Evolutionary conservation across 2,329 filamentous ascomycete species (phyloP).

Genomic region (Acrocalymma vagum): DNA sequence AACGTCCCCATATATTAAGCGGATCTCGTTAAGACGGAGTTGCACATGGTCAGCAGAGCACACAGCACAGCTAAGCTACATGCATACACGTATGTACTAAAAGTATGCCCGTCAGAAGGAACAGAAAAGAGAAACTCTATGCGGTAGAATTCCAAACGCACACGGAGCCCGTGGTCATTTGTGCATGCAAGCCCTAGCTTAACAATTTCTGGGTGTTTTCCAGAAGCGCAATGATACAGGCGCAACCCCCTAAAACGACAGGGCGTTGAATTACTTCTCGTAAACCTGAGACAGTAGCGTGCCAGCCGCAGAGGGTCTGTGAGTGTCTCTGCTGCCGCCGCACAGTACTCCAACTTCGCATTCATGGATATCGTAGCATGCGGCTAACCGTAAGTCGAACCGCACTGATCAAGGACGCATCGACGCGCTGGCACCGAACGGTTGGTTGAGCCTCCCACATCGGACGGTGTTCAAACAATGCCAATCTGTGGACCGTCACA

Average conservation of each 20-base stretch:
- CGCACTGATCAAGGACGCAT: slow-evolving; percentile 10
- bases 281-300: slow-evolving; percentile 35
- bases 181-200: slow-evolving; percentile 10
- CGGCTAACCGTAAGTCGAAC: slow-evolving; percentile 12
- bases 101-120: no score
- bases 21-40: no score
- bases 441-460: no score
- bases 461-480: no score
- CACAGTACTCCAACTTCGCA: slow-evolving; percentile 20
- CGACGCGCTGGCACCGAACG: slow-evolving; percentile 1
- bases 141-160: no score
- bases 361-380: slow-evolving; percentile 16
- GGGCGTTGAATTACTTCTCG: no score
- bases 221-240: slow-evolving; percentile 17
- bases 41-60: no score
- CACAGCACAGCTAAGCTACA: no score
- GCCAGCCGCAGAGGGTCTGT: slow-evolving; percentile 10
- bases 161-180: slow-evolving; percentile 3
- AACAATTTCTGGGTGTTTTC: slow-evolving; percentile 25
- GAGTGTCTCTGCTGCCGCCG: slow-evolving; percentile 8
- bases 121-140: no score
- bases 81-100: no score
- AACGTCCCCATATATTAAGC: no score
- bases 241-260: slow-evolving; percentile 8
- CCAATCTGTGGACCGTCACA: no score